phyloP scores from a whole-genome alignment of 164 flowering plant genomes.

The Nymphaea colorata region DNA sequence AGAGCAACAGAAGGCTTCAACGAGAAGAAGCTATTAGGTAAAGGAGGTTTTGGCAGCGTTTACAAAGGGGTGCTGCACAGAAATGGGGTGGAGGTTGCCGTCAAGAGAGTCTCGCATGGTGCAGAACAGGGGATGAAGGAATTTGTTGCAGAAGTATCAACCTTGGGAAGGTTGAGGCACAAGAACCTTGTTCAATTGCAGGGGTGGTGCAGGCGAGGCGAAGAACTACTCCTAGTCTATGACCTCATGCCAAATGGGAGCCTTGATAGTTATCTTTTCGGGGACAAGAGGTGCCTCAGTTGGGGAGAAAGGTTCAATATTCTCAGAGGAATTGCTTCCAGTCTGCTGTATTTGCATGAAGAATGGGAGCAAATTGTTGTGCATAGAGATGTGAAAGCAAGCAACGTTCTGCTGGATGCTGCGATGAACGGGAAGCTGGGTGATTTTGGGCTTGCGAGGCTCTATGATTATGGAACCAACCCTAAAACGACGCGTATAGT shows the following conservation, averaged over 20 bases:
- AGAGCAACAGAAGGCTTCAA: slow-evolving; percentile 1
- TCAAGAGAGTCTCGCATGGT: neutral
- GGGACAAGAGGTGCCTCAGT: slow-evolving; percentile 16
- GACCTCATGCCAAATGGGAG: slow-evolving; percentile 73
- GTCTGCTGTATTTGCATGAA: slow-evolving; percentile 49
- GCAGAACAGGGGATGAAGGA: neutral
- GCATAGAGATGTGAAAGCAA: slow-evolving; percentile 69
- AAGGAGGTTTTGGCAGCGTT: slow-evolving; percentile 1
- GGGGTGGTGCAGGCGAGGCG: slow-evolving; percentile 57
- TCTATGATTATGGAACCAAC: slow-evolving; percentile 44
- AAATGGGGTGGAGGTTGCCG: neutral
- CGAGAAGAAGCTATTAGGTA: slow-evolving; percentile 1
- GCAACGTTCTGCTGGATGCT: slow-evolving; percentile 51
- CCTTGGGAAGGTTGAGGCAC: slow-evolving; percentile 56
- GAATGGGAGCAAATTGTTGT: slow-evolving; percentile 74
- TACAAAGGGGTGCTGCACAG: slow-evolving; percentile 1
- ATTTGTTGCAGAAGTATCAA: neutral
- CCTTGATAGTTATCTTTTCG: slow-evolving; percentile 47
- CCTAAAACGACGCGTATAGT: slow-evolving; percentile 59
- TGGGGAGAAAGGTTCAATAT: slow-evolving; percentile 43
- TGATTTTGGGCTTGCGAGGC: slow-evolving; percentile 69
- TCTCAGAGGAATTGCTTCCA: slow-evolving; percentile 54
- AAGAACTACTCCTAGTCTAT: slow-evolving; percentile 49
- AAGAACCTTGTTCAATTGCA: slow-evolving; percentile 52
- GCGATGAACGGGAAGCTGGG: slow-evolving; percentile 59